Base-by-base conservation (phyloP, 768 basidiomycete genomes). In the Boletellus ananiceps region DNA sequence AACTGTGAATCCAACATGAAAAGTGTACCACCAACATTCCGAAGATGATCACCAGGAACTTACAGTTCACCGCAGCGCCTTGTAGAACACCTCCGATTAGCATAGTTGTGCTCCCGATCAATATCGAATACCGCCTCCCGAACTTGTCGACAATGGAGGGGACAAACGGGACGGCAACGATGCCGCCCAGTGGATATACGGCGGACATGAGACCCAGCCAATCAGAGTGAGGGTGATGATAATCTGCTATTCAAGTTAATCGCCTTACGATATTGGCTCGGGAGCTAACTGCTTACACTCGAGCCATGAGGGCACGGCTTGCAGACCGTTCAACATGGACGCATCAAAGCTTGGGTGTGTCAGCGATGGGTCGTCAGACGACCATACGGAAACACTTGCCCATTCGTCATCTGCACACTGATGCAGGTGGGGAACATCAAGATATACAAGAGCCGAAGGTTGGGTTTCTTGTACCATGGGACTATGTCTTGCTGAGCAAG, bases 311-410 rank as follows among this genome's bases (percentile, higher is more conserved):
- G 73, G 65, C 5, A 83, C 81, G 0, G 79, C 78, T 62, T 83
- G 82, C 41, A 83, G 58, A 34, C 78, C 80, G 52, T 82, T 83
- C 62, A 83, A 73, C 82, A 82, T 81, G 1, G 79, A 79, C 0
- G 77, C 77, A 8, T 54, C 50, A 35, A 51, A 46, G 8, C 54
- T 55, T 46, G 13, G 19, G 0, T 4, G 3, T 0, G 14, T 54
- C 36, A 53, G 13, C 32, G 29, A 12, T 6, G 12, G 4, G 19
- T 4, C 9, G 23, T 25, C 12, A 8, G 12, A 31, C 6, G 18
- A 2, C 23, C 23, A 25, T 25, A 4, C 11, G 7, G 14, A 0
- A 35, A 19, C 2, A 44, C 56, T 49, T 27, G 33, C 56, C 56
- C 56, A 23, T 2, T 36, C 2, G 47, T 51, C 47, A 55, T 40